A percentile compares a stretch with the other conserved stretches of the same genome.
phyloP scores from a whole-genome alignment of 352 stramenopile species.

The Globisporangium ultimum region DNA sequence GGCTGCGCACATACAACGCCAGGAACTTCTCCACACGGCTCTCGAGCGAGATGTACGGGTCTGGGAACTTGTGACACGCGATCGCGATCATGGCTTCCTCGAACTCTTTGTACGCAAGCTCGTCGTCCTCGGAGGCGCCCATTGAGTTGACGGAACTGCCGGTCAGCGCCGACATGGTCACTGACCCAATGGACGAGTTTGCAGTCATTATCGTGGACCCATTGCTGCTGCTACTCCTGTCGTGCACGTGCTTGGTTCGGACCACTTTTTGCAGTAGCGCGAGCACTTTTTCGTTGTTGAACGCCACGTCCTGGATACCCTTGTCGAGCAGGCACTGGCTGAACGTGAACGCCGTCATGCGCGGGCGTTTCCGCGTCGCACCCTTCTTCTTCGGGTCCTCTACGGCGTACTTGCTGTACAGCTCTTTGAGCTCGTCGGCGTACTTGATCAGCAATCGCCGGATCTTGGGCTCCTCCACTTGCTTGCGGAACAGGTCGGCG shows the following conservation, averaged over 20 bases:
- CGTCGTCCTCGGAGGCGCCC: slow-evolving; percentile 21
- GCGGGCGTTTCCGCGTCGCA: slow-evolving; percentile 29
- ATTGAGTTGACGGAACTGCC: neutral
- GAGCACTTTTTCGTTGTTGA: slow-evolving; percentile 59
- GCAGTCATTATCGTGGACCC: too few species aligned
- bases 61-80: slow-evolving; percentile 74
- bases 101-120: slow-evolving; percentile 60
- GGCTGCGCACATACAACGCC: slow-evolving; percentile 48
- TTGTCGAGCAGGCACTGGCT: slow-evolving; percentile 60
- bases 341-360: slow-evolving; percentile 61
- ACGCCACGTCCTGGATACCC: slow-evolving; percentile 52
- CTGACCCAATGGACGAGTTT: neutral
- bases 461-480: slow-evolving; percentile 69
- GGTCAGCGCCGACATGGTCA: neutral
- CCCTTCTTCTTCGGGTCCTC: slow-evolving; percentile 36
- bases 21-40: slow-evolving; percentile 77
- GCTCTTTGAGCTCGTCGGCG: slow-evolving; percentile 45
- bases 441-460: slow-evolving; percentile 61
- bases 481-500: slow-evolving; percentile 66
- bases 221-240: slow-evolving; percentile 6
- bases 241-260: slow-evolving; percentile 26
- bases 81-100: slow-evolving; percentile 67
- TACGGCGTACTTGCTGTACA: slow-evolving; percentile 54
- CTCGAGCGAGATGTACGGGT: slow-evolving; percentile 75
- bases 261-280: slow-evolving; percentile 56